Evolutionary conservation across 805 yeast species (phyloP), one percentile per base, ranked within the genome.

Genomic region (Metschnikowia lunata): DNA sequence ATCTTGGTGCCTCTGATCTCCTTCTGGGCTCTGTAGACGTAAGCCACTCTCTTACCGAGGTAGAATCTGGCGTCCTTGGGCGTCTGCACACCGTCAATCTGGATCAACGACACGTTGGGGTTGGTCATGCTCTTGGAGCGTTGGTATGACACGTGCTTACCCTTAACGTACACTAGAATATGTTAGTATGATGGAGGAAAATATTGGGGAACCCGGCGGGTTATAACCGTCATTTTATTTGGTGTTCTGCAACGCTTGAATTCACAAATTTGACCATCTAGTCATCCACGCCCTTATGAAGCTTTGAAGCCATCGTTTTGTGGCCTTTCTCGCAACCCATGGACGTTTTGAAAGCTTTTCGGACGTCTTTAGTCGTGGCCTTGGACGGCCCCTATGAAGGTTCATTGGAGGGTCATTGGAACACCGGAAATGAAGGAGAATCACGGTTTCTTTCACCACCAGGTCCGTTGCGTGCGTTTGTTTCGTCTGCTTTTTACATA

Each of bases 101-200:
- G 87, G 74, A 93, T 79, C 75, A 93, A 83, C 58, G 99, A 93
- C 65, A 87, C 87, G 80, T 88, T 85, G 75, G 99, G 97, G 95
- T 93, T 88, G 85, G 84, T 89, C 72, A 85, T 88, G 76, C 83
- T 83, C 89, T 93, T 93, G 66, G 97, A 89, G 82, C 99, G 95
- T 83, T 93, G 98, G 95, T 91, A 93, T 67, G 97, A 90, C 72
- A 93, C 74, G 86, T 93, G 99, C 85, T 91, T 93, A 80, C 98
- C 99, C 85, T 91, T 93, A 79, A 93, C 98, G 97, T 93, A 93
- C 80, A 93, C 95, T 87, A 71, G 36, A 37, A 18, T 18, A 18
- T 55, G 73, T 67, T 67, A 67, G 74, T 68, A 66, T 41, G 12
- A 28, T 18, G 23, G 23, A 18, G 23, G 23, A 18, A 18, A 18